Base-by-base conservation (phyloP, 306 rosid genomes). In the Castanopsis chinensis region DNA sequence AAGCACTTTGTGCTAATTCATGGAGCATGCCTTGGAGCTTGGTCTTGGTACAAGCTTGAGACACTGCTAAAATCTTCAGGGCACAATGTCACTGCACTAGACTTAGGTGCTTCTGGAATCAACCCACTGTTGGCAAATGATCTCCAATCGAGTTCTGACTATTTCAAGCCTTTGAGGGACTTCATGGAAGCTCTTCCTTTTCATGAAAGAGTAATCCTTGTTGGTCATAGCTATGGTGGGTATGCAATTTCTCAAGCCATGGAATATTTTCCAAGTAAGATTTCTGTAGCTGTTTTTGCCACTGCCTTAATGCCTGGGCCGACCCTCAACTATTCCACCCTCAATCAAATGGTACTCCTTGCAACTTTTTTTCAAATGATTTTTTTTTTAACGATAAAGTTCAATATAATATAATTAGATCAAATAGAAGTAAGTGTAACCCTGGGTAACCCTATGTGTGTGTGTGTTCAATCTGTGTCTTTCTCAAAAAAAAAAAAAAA, bases 11-110 rank as follows among this genome's bases (percentile, higher is more conserved):
- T 87, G 55, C 79, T 85, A 3, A 84, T 89, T 13, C 93, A 89
- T 25, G 86, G 93, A 6, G 76, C 89, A 1, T 85, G 92, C 76
- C 86, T 80, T n/a, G 89, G 92, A 2, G 90, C 86, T 21, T 85
- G 89, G 90, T 83, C 83, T 0, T 87, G 92, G 90, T 87, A 81
- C 84, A 87, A 86, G 79, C 78, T 86, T 14, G 54, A 53, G 12
- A 3, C 83, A 12, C n/a, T 76, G 12, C 68, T 87, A 0, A 64
- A 70, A 61, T 65, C 76, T 0, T 58, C 71, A 2, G 87, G 88
- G 19, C 81, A 89, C 61, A 63, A 33, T 0, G 85, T 87, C 49
- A 89, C 78, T 0, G 76, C 86, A 1, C 20, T 87, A 0, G 89
- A 89, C 82, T 71, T 83, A 71, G 85, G 81, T 1, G 88, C 82